Percentiles rank a stretch among this genome's conserved stretches.
Evolutionary conservation across 208 protist species (phyloP).

Genomic region (Trypanosoma avium): DNA sequence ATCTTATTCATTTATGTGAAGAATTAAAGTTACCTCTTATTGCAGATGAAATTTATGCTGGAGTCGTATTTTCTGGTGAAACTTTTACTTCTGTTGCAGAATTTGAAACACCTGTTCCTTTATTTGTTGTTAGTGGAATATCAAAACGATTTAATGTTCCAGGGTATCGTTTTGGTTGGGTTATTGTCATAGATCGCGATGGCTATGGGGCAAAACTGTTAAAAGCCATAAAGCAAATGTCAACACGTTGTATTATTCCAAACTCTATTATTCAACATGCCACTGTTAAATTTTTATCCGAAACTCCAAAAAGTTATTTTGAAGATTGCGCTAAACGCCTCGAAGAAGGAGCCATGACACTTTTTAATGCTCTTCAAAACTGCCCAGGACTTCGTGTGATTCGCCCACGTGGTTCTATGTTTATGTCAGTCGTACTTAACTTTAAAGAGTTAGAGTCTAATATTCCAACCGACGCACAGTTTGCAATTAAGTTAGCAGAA

Average conservation of each 20-base stretch:
- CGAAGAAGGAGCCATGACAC: constrained; percentile 46
- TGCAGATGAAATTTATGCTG: constrained; percentile 95
- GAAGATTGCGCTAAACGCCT: constrained; percentile 33
- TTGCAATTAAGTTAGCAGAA: constrained; percentile 75
- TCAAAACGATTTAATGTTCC: constrained; percentile 93
- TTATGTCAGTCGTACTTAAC: constrained; percentile 86
- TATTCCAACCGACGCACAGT: constrained; percentile 72
- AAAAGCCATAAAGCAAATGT: constrained; percentile 48
- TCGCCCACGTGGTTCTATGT: constrained; percentile 90
- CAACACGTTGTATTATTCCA: constrained; percentile 79
- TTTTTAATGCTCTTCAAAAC: constrained; percentile 24
- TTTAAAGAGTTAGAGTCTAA: constrained; percentile 51
- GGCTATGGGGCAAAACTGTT: constrained; percentile 31
- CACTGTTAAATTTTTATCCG: constrained; percentile 69
- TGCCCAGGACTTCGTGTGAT: constrained; percentile 52
- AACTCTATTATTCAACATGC: constrained; percentile 86
- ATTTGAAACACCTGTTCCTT: constrained; percentile 81
- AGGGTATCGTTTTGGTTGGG: constrained; percentile 93
- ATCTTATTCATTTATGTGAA: constrained; percentile 83
- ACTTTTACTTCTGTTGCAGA: constrained; percentile 79
- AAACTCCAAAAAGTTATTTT: constrained; percentile 59
- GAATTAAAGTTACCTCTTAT: constrained; percentile 89
- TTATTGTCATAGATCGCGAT: constrained; percentile 88
- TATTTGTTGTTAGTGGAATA: constrained; percentile 87
- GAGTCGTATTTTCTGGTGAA: constrained; percentile 83